Evolutionary conservation across 2,329 filamentous ascomycete species (phyloP), one percentile per base, ranked within the genome.

Genomic region (Phialophora expanda): DNA sequence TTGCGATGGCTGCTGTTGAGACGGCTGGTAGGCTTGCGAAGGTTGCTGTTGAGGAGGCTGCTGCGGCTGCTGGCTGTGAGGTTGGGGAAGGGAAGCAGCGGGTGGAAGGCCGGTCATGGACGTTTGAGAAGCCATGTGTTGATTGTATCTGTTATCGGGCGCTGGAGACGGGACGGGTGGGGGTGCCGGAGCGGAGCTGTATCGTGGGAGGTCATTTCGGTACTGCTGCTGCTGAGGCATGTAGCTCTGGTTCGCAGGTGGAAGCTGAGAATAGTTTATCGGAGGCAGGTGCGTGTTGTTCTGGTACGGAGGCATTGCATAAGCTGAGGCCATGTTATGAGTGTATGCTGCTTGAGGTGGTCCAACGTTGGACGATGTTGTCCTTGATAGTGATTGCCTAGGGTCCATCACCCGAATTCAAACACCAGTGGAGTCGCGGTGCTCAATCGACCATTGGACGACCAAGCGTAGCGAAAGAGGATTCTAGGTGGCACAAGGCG

Each of bases 201-300:
- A 69, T 7, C 69, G 66, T 41, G 66, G 71, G 9, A 71, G 56
- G 53, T 70, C 66, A 54, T 72, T 69, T 60, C 71, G 71, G 58
- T 71, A 72, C 51, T 69, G 71, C 51, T 69, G 71, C 51, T 70
- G 71, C n/a, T 51, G 48, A 34, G 68, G 66, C 51, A 71, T 69
- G 63, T 73, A 72, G 66, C 61, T 69, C 59, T 72, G 69, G 62
- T 58, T 69, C 41, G 77, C 76, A 57, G 79, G 79, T 50, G 80
- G 80, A 68, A 80, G 78, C 65, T 75, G 76, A 66, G 81, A 79
- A 71, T 80, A 79, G 74, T 81, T 80, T 69, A 82, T 75, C 24
- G 80, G 80, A 69, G 80, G 80, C 67, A 82, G 74, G 9, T 80
- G 80, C 60, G 76, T 78, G 75, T 80, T 79, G 77, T 79, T 80